These are phyloP conservation scores for Tylopilus sp. DNA, from an alignment of 768 basidiomycete genomes.

Conservation along the genomic window DNA sequence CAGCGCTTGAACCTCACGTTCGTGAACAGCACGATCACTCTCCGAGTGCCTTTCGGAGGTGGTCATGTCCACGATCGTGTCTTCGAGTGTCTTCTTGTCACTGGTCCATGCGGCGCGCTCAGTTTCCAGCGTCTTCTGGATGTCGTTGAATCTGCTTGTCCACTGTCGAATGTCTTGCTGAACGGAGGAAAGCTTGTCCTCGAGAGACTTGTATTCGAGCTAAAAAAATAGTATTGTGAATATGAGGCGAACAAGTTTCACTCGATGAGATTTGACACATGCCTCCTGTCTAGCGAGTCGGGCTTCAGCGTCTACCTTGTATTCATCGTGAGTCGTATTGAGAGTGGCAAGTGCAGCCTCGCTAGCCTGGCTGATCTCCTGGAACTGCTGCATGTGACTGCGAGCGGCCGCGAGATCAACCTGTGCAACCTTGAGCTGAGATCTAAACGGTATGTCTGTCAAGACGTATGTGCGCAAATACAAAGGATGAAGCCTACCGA, in stretches of 20 bases:
- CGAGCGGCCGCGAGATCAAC: constrained; percentile 70
- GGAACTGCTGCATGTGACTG: constrained; percentile 78
- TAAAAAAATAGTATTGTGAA: constrained; percentile 27
- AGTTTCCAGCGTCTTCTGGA: constrained; percentile 62
- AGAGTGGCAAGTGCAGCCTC: constrained; percentile 72
- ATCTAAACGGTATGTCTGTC: constrained; percentile 37
- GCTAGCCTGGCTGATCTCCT: constrained; percentile 79
- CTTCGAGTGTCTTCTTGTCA: constrained; percentile 82
- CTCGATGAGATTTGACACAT: constrained; percentile 3
- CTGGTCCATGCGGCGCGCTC: constrained; percentile 69
- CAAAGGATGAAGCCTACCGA: constrained; percentile 44
- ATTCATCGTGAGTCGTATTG: constrained; percentile 75
- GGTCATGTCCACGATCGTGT: constrained; percentile 76
- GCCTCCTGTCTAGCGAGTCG: constrained; percentile 69
- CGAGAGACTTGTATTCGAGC: constrained; percentile 62
- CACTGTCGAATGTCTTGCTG: constrained; percentile 53
- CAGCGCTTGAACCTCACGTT: constrained; percentile 61
- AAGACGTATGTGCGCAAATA: background rate
- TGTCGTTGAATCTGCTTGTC: constrained; percentile 48
- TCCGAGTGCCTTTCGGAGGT: constrained; percentile 68
- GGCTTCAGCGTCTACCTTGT: constrained; percentile 68
- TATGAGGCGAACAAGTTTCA: background rate
- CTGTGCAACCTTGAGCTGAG: constrained; percentile 72
- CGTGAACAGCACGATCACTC: constrained; percentile 58
- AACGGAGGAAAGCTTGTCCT: constrained; percentile 54